These are phyloP conservation scores for Fragaria nilgerrensis DNA, from an alignment of 306 rosid species.

Conservation along the genomic window DNA sequence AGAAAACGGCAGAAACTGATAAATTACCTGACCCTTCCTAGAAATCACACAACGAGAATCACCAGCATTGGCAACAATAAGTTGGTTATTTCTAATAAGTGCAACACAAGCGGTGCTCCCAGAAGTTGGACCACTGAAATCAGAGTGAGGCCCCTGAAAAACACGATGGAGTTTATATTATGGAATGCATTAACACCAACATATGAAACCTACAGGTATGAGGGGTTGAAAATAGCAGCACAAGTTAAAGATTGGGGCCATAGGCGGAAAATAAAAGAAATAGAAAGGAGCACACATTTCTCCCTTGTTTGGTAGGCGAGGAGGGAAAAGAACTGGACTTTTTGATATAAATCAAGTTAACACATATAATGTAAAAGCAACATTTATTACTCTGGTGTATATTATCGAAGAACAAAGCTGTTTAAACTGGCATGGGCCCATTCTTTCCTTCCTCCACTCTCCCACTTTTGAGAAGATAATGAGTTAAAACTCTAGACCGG, in stretches of 20 bases:
- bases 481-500: too few relatives aligned
- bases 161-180: conserved; percentile 23
- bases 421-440: neutral
- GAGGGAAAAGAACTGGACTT: neutral
- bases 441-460: neutral
- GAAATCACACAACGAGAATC: conserved; percentile 97
- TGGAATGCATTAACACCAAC: neutral
- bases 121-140: conserved; percentile 89
- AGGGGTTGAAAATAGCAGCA: neutral
- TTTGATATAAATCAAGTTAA: neutral
- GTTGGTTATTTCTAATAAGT: conserved; percentile 65
- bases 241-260: neutral
- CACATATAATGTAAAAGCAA: neutral
- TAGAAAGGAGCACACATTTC: neutral
- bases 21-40: conserved; percentile 87
- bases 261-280: neutral
- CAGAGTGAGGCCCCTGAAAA: conserved; percentile 95
- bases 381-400: neutral
- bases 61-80: conserved; percentile 94
- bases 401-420: neutral
- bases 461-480: neutral
- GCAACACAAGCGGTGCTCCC: conserved; percentile 99
- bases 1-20: neutral
- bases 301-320: neutral
- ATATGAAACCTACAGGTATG: neutral